phyloP scores from a whole-genome alignment of 192 early-diverging fungal species.

The Ambispora gerdemannii region DNA sequence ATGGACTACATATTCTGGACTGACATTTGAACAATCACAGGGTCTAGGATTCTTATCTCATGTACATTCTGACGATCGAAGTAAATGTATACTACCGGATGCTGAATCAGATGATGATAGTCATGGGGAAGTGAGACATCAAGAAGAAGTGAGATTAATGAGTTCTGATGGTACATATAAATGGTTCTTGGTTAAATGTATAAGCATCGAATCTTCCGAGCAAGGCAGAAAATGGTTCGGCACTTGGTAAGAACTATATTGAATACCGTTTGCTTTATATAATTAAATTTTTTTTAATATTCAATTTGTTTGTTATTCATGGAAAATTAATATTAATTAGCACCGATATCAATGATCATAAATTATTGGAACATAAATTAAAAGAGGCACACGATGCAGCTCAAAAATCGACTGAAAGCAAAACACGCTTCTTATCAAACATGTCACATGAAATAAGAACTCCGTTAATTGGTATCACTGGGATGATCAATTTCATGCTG shows the following conservation, averaged over 20 bases:
- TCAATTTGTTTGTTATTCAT: constrained; percentile 11
- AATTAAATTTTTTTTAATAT: neutral
- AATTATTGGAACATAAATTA: constrained; percentile 53
- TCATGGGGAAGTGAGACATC: constrained; percentile 41
- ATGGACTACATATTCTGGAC: constrained; percentile 53
- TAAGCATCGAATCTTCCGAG: constrained; percentile 49
- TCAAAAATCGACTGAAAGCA: constrained; percentile 59
- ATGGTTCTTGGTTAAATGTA: constrained; percentile 59
- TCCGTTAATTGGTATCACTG: constrained; percentile 77
- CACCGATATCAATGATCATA: constrained; percentile 61
- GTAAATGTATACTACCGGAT: constrained; percentile 44
- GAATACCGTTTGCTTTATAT: no score
- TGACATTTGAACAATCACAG: constrained; percentile 45
- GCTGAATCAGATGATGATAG: constrained; percentile 24
- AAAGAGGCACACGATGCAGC: constrained; percentile 59
- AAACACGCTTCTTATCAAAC: constrained; percentile 58
- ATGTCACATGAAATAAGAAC: constrained; percentile 77
- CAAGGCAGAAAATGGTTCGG: constrained; percentile 55
- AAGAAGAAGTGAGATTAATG: constrained; percentile 46
- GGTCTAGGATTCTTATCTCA: constrained; percentile 55
- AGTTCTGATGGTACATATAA: constrained; percentile 44
- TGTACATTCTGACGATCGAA: constrained; percentile 53
- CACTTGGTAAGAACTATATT: constrained; percentile 50
- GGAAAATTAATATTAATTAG: constrained; percentile 30
- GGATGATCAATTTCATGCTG: constrained; percentile 69